Evolutionary conservation across 2,329 filamentous ascomycete species (phyloP).

Genomic region (Cyphellophora attinorum): DNA sequence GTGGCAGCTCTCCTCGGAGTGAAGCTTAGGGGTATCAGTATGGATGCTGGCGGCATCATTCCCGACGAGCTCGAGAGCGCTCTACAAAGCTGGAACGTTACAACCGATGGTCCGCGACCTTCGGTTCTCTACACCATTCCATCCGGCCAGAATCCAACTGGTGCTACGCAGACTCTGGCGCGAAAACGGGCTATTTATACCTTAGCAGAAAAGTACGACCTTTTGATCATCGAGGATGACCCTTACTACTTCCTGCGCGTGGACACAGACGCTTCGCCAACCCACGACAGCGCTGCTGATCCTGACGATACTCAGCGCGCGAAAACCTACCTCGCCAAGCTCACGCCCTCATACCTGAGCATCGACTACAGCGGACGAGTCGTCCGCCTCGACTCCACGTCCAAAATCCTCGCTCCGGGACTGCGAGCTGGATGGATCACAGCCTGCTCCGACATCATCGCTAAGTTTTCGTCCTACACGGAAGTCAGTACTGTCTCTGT

Average conservation of each 20-base stretch:
- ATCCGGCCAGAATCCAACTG: background rate
- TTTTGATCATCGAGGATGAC: constrained; percentile 85
- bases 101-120: background rate
- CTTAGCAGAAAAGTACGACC: constrained; percentile 3
- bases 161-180: background rate
- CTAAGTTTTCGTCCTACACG: background rate
- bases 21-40: background rate
- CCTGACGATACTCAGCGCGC: background rate
- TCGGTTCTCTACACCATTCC: background rate
- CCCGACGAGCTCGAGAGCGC: background rate
- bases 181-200: background rate
- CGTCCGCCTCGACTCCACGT: background rate
- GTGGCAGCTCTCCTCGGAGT: background rate
- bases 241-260: constrained; percentile 46
- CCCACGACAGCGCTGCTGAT: background rate
- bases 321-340: background rate
- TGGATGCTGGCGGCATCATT: background rate
- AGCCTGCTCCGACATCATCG: background rate
- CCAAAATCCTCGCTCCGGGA: background rate
- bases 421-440: background rate
- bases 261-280: too few relatives aligned
- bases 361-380: background rate
- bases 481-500: background rate
- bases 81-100: background rate
- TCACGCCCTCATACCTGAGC: background rate